A percentile compares a stretch with the other conserved stretches of the same genome.
phyloP scores from a whole-genome alignment of 176 grass and related monocot genomes.

The Pontederia crassipes region DNA sequence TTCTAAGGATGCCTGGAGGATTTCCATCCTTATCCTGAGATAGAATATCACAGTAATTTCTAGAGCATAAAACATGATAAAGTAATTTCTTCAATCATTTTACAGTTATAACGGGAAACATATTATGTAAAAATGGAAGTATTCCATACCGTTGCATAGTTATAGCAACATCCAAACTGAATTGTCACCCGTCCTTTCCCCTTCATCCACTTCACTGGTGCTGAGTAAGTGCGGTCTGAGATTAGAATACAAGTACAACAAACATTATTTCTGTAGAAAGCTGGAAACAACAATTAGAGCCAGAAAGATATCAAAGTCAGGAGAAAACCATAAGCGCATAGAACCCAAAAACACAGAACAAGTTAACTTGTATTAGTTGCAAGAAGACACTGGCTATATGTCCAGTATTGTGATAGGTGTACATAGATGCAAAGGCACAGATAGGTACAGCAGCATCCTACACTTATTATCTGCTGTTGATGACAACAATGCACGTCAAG shows the following conservation, averaged over 20 bases:
- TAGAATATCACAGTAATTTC: constrained; percentile 15
- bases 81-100: background rate
- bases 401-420: too few species aligned
- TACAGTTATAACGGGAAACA: background rate
- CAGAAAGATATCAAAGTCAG: too few species aligned
- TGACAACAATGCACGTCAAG: too few species aligned
- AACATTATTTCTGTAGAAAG: too few species aligned
- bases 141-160: constrained; percentile 27
- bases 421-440: too few species aligned
- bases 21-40: constrained; percentile 86
- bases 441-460: too few species aligned
- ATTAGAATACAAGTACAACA: constrained; percentile 16
- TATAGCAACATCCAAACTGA: constrained; percentile 52
- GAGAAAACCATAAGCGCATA: too few species aligned
- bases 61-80: background rate
- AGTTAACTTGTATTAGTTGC: too few species aligned
- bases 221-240: constrained; percentile 37
- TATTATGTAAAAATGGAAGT: background rate
- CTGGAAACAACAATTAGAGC: too few species aligned
- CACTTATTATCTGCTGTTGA: too few species aligned
- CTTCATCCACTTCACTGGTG: constrained; percentile 37
- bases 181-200: constrained; percentile 47
- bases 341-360: too few species aligned
- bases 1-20: constrained; percentile 68
- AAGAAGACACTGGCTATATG: too few species aligned